Base-by-base conservation (phyloP, 1,139 yeast species). In the Pneumocystis carinii region DNA sequence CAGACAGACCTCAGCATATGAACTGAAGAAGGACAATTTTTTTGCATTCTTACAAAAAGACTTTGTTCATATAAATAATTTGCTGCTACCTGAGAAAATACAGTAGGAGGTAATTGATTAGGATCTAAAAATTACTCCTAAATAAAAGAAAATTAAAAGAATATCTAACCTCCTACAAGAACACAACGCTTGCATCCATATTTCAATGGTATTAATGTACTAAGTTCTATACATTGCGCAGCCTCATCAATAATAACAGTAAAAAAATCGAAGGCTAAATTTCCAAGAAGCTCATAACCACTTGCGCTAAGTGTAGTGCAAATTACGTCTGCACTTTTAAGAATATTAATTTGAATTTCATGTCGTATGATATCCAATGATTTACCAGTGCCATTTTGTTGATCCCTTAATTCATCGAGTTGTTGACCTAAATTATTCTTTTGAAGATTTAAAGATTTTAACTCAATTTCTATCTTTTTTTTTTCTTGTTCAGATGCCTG, bases 211-310 rank as follows among this genome's bases (percentile, higher is more conserved):
- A 92, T 92, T 41, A 94, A 80, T 0, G 96, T 88, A 12, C 96
- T 88, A 59, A 92, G 73, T 72, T 94, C 99, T 60, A 94, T 92
- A 82, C 96, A 87, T 73, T 94, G 99, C 71, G 97, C 95, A 0
- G 98, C 98, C 74, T 94, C 99, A 77, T 94, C 99, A 68, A 94
- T 85, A 64, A 94, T 85, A 1, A 94, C 97, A n/a, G 95, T 88
- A 63, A 87, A 96, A 73, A 94, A 92, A 56, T 81, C 81, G 71
- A 89, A 80, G 19, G 90, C 83, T 70, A 90, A 76, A 60, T 84
- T 80, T 0, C 90, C 83, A 62, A 94, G 78, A 65, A 89, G 83
- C 66, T 87, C 94, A 75, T 90, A 96, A 0, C 98, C 97, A 2
- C 97, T 84, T 27, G 97, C 98, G 0, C 97, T 90, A 58, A 94